Base-by-base conservation (phyloP, 805 yeast genomes). In the Metschnikowia amazonensis region DNA sequence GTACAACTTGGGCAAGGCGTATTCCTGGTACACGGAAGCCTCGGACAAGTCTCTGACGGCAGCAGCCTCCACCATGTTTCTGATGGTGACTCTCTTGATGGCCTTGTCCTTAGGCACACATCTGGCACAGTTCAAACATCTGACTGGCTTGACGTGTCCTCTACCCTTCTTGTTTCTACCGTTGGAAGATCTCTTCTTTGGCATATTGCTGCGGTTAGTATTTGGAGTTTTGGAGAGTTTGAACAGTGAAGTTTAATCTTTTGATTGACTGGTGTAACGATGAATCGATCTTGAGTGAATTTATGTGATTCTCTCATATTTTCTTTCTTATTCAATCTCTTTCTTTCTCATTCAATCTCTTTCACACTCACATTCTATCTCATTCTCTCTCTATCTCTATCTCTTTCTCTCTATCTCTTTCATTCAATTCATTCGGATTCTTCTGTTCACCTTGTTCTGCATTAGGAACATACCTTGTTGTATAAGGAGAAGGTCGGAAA, bases 111-210 rank as follows among this genome's bases (percentile, higher is more conserved):
- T 94, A 75, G 99, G 97, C 68, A 94, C 96, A 82, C 96, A 88
- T 79, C 96, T 89, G 69, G 97, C 86, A 80, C 99, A 94, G 97
- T 94, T 94, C 72, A 89, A 86, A 84, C 99, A 94, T 86, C 99
- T 90, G 71, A 92, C 97, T 75, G 96, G 95, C 79, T 87, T 88
- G 78, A 88, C 97, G 96, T 94, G 98, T 75, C 99, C 99, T 89
- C 99, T 94, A 76, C 98, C 98, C 82, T 89, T 90, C 95, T 94
- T 94, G 95, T 94, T 94, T 84, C 99, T 92, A 85, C 99, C 99
- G 97, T 90, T 89, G 94, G 97, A 89, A 78, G 98, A 89, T 90
- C 99, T 92, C 98, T 94, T 94, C 89, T 94, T 94, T 79, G 99
- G 98, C 99, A 94, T 94, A 60, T 76, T 83, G 76, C 50, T 46